Evolutionary conservation across 1,284 basidiomycete species (phyloP), one percentile per base, ranked within the genome.

Genomic region (Marasmius sp.): DNA sequence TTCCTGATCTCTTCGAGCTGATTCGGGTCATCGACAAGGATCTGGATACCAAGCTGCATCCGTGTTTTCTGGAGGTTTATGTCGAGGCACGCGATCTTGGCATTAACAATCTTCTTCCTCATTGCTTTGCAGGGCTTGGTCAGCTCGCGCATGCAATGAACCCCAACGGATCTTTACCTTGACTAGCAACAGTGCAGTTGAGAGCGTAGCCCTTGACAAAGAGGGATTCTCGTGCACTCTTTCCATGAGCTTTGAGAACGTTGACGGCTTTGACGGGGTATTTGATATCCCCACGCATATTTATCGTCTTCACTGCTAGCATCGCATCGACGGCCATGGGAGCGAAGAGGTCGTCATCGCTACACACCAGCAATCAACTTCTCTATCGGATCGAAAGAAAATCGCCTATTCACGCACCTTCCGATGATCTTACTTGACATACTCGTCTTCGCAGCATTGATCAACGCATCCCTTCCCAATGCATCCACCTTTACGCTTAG

Each of bases 251-350:
- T 78, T 99, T 99, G 70, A 99, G 84, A n/a, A 99, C 88, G 73
- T 99, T 99, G 67, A 99, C 97, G 1, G 97, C 97, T 80, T 99
- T 99, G 69, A 99, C 97, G 8, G 97, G 97, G 79, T 99, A 99
- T 79, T 98, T 99, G 73, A 93, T 92, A 77, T 99, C 97, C 41
- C 97, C 97, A 62, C 95, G 89, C 65, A 89, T 81, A 77, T 99
- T 99, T 67, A 95, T 88, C 6, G 95, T 97, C 81, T 92, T 96
- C 65, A 99, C 97, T 2, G 97, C 92, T 47, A 97, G 85, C 95
- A 99, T 99, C 38, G 97, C 97, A 70, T 99, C 96, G 16, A 99
- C 97, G 57, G 97, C 96, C 86, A 99, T 93, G 55, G 97, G 95
- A 12, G 97, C 95, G 75, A 99, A 99, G 64, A 99, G 84, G 75